Conservation (phyloP, 257 asterid species). For the Echium plantagineum region DNA sequence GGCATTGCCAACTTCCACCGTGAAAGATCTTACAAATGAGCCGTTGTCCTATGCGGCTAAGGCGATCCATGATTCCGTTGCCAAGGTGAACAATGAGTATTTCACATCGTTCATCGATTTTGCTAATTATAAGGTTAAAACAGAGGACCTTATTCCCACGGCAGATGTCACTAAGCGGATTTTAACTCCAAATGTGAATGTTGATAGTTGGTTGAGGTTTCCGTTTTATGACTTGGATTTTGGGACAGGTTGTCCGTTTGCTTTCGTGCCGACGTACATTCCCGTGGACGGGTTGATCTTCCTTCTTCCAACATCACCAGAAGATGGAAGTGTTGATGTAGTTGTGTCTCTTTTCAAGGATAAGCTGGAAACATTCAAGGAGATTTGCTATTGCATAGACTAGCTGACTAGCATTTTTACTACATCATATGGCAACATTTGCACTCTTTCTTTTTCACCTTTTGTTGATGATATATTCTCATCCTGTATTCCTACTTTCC, state of each 20-base stretch:
- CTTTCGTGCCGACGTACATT: conserved; percentile 69
- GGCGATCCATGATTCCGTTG: conserved; percentile 54
- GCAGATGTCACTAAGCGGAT: conserved; percentile 42
- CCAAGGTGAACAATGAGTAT: conserved; percentile 39
- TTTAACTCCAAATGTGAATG: conserved; percentile 66
- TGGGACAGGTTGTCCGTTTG: conserved; percentile 58
- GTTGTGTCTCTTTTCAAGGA: conserved; percentile 50
- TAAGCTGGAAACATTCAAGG: conserved; percentile 37
- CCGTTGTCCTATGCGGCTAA: conserved; percentile 46
- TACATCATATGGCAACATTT: too few relatives aligned
- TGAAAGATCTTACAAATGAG: conserved; percentile 27
- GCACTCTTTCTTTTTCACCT: too few relatives aligned
- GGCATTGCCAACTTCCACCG: conserved; percentile 57
- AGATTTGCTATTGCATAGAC: conserved; percentile 32
- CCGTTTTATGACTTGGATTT: conserved; percentile 73
- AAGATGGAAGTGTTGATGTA: conserved; percentile 70
- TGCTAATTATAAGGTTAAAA: conserved; percentile 37
- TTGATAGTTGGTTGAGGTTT: conserved; percentile 74
- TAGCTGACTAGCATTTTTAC: too few relatives aligned
- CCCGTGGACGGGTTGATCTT: conserved; percentile 64
- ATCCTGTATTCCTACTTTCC: too few relatives aligned
- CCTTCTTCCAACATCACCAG: conserved; percentile 50
- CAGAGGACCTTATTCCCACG: conserved; percentile 42
- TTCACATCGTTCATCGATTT: conserved; percentile 73
- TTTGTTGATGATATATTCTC: too few relatives aligned